Evolutionary conservation across 345 rosid genomes (phyloP), one percentile per base, ranked within the genome.

Genomic region (Arabidopsis suecica): DNA sequence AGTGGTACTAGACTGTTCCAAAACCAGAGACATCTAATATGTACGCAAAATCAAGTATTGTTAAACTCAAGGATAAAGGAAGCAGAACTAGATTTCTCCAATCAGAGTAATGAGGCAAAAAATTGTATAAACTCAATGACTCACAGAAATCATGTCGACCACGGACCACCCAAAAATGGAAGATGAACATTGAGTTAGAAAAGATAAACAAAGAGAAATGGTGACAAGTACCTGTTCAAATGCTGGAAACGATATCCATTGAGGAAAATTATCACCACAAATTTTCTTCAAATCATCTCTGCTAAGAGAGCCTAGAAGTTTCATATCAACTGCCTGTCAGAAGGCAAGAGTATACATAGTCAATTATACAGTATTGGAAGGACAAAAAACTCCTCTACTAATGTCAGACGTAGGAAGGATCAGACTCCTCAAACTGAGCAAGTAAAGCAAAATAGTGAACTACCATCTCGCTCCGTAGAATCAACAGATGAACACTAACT

Each of bases 221-320:
- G 60, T 10, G 65, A 20, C 25, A 51, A 65, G 45, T 65, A 95
- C 99, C 97, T 96, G 99, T 79, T 96, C 99, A 84, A 79, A 96
- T n/a, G 79, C 98, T 20, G 99, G 98, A 74, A 96, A 96, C 1
- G 99, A 96, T 77, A 96, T 93, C 99, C 99, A 93, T 45, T 86
- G 91, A 42, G 99, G 99, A 78, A 85, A 91, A 74, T 93, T 93
- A 74, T 93, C 98, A 37, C 99, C 98, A 32, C 98, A 96, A 25
- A 96, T 84, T 84, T 93, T 96, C 89, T 80, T 93, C 81, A 95
- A 82, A 82, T 95, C 99, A 22, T 95, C 99, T 83, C 98, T 84
- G 71, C 79, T 88, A 44, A 90, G 96, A 25, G 95, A 73, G 65
- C 96, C 96, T 57, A 96, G 96, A 65, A 96, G 80, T 80, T 93